phyloP scores from a whole-genome alignment of 257 asterid genomes.

The Scutellaria galericulata region DNA sequence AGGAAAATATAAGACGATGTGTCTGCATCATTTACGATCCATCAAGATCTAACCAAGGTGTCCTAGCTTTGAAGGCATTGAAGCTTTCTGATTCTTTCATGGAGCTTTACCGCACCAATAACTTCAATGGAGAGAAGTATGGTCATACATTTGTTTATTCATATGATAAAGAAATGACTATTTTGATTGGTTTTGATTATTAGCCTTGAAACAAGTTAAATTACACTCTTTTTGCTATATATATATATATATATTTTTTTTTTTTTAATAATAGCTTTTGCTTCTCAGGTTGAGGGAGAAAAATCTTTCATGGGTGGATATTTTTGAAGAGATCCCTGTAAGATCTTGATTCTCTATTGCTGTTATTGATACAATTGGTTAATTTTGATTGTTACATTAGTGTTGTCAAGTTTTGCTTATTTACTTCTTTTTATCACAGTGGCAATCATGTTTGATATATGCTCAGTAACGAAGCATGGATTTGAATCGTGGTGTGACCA shows the following conservation, averaged over 20 bases:
- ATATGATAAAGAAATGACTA: neutral
- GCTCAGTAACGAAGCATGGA: too few species aligned
- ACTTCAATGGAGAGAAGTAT: slow-evolving; percentile 95
- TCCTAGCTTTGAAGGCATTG: slow-evolving; percentile 92
- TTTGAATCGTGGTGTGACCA: too few species aligned
- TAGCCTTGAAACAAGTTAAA: neutral
- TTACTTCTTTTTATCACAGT: too few species aligned
- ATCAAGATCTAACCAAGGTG: slow-evolving; percentile 95
- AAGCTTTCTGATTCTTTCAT: slow-evolving; percentile 97
- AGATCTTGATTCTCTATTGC: slow-evolving; percentile 34
- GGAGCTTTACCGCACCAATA: slow-evolving; percentile 88
- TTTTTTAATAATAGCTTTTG: slow-evolving; percentile 22
- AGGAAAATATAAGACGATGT: slow-evolving; percentile 94
- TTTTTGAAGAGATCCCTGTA: slow-evolving; percentile 98
- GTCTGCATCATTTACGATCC: slow-evolving; percentile 98
- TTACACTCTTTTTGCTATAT: neutral
- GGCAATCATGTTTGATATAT: too few species aligned
- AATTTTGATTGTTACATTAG: too few species aligned
- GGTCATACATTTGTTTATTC: slow-evolving; percentile 31
- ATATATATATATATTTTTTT: too few species aligned
- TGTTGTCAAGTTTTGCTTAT: too few species aligned
- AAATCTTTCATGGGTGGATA: slow-evolving; percentile 97
- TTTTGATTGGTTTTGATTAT: neutral
- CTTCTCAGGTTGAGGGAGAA: slow-evolving; percentile 85
- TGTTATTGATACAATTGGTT: neutral